phyloP scores from a whole-genome alignment of 2,329 filamentous ascomycete genomes.

The Orbilia oligospora region DNA sequence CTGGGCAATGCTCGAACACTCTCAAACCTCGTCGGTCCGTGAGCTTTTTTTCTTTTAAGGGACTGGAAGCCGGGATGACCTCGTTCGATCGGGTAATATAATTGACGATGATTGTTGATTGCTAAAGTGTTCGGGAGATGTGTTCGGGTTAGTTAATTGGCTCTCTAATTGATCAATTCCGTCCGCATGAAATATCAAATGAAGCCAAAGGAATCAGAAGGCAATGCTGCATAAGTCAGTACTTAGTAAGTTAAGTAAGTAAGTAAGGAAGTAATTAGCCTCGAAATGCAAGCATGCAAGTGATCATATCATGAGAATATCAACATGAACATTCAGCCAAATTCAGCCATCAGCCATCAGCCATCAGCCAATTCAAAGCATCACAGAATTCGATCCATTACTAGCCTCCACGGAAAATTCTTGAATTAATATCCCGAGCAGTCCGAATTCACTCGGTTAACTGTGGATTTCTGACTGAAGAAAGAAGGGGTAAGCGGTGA shows the following conservation, averaged over 20 bases:
- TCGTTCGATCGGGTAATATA: constrained; percentile 53
- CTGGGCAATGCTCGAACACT: constrained; percentile 29
- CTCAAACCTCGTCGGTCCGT: constrained; percentile 45
- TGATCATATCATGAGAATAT: not conserved
- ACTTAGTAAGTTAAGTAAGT: too few relatives aligned
- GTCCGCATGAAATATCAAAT: not conserved
- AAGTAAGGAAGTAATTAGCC: too few relatives aligned
- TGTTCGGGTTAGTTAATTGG: constrained; percentile 23
- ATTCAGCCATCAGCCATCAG: constrained; percentile 8
- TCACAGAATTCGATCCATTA: not conserved
- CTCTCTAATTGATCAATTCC: not conserved
- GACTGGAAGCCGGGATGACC: constrained; percentile 32
- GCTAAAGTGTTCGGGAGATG: constrained; percentile 11
- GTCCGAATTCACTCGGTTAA: constrained; percentile 9
- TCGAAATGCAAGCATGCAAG: constrained; percentile 31
- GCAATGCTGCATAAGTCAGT: not conserved
- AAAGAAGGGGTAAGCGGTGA: constrained; percentile 28
- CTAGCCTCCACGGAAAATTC: not conserved
- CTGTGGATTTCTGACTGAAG: constrained; percentile 15
- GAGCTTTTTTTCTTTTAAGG: not conserved
- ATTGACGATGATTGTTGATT: constrained; percentile 16
- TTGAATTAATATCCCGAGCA: constrained; percentile 5
- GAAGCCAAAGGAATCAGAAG: not conserved
- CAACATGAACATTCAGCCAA: not conserved
- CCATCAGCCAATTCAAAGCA: constrained; percentile 19